These are phyloP conservation scores for Colletotrichum caudatum DNA, from an alignment of 2,329 filamentous ascomycete species.

Conservation along the genomic window DNA sequence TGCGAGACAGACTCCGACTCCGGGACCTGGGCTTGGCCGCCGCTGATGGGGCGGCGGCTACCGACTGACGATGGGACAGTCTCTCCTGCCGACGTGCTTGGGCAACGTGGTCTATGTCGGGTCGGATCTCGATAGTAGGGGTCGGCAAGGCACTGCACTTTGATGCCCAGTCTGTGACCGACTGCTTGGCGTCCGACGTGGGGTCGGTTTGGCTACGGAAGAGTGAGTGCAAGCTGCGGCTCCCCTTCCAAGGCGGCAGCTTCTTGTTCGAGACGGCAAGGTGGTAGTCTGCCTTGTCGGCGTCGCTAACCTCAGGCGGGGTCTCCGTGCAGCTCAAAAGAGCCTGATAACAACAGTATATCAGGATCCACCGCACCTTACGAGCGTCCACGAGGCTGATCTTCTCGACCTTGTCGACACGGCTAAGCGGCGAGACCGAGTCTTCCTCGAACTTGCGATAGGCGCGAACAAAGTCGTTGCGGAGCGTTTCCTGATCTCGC, in stretches of 20 bases:
- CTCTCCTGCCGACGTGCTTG: conserved; percentile 51
- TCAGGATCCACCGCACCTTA: conserved; percentile 82
- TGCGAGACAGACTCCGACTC: conserved; percentile 46
- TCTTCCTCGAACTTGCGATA: conserved; percentile 79
- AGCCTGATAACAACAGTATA: conserved; percentile 81
- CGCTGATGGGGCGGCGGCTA: conserved; percentile 20
- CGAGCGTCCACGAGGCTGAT: conserved; percentile 74
- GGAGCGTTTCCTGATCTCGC: conserved; percentile 50
- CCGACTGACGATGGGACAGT: conserved; percentile 34
- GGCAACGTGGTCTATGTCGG: conserved; percentile 68
- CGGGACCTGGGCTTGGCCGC: conserved; percentile 44
- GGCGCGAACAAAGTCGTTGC: conserved; percentile 72
- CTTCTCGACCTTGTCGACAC: conserved; percentile 68
- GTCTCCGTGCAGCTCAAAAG: conserved; percentile 72
- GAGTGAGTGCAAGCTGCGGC: conserved; percentile 46
- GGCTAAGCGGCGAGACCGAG: conserved; percentile 61
- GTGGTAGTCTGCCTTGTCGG: conserved; percentile 68
- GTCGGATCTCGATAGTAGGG: conserved; percentile 58
- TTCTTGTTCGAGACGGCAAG: conserved; percentile 58
- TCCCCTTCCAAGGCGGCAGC: conserved; percentile 61
- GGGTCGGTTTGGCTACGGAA: conserved; percentile 48
- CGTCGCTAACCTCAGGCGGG: conserved; percentile 71
- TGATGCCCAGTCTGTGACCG: conserved; percentile 29
- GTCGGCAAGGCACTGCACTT: background rate
- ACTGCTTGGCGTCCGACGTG: conserved; percentile 31